A percentile compares a stretch with the other conserved stretches of the same genome.
Conservation (phyloP, 2,329 filamentous ascomycete species). For the Paraconiothyrium sp. region DNA sequence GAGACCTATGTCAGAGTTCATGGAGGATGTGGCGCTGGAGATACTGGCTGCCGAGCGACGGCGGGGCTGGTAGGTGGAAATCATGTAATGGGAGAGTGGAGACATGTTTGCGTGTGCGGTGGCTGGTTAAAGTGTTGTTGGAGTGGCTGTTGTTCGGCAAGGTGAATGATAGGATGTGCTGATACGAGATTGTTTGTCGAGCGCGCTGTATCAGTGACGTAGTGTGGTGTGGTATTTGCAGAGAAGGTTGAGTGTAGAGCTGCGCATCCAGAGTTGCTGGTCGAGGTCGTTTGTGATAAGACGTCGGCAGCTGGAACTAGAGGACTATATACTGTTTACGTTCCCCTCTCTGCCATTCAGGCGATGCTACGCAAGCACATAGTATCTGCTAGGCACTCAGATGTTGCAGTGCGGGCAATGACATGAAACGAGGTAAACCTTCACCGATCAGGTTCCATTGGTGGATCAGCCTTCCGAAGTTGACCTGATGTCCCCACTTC, state of each 20-base stretch:
- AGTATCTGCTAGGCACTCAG: neutral
- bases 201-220: neutral
- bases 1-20: slow-evolving; percentile 12
- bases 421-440: neutral
- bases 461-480: neutral
- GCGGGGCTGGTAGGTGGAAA: neutral
- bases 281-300: neutral
- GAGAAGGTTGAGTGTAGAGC: neutral
- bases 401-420: neutral
- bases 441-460: neutral
- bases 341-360: neutral
- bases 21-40: slow-evolving; percentile 2
- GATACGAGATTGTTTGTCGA: neutral
- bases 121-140: neutral
- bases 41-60: neutral
- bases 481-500: neutral
- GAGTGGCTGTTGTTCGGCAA: neutral
- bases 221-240: neutral
- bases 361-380: neutral
- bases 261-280: neutral
- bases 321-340: neutral
- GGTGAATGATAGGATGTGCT: neutral
- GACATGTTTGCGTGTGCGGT: slow-evolving; percentile 2
- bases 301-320: neutral
- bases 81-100: slow-evolving; percentile 9